A percentile compares a stretch with the other conserved stretches of the same genome.
phyloP scores from a whole-genome alignment of 768 basidiomycete genomes.

The Russula vinacea region DNA sequence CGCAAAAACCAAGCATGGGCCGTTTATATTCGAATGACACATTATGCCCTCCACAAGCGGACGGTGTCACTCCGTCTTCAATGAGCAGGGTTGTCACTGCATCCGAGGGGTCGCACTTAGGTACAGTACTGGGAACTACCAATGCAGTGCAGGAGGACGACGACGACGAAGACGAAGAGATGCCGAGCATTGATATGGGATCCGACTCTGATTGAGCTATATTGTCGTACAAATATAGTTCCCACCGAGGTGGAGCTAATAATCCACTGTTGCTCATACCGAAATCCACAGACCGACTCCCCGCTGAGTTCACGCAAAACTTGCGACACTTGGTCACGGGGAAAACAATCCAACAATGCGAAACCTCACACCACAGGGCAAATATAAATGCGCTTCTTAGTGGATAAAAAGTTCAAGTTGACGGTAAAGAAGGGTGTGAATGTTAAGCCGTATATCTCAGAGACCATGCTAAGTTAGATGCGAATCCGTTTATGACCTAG shows the following conservation, averaged over 20 bases:
- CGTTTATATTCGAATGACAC: not conserved
- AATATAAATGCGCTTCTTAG: not conserved
- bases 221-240: not conserved
- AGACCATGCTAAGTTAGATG: constrained; percentile 5
- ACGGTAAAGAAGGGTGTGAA: not conserved
- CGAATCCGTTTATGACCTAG: constrained; percentile 42
- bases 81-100: not conserved
- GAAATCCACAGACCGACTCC: too few relatives aligned
- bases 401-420: not conserved
- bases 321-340: too few relatives aligned
- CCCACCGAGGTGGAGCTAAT: too few relatives aligned
- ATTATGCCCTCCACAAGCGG: not conserved
- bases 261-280: too few relatives aligned
- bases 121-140: not conserved
- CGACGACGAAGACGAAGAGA: constrained; percentile 71
- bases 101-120: constrained; percentile 1
- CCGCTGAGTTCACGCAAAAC: too few relatives aligned
- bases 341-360: too few relatives aligned
- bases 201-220: constrained; percentile 70
- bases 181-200: constrained; percentile 73
- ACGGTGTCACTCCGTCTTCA: not conserved
- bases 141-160: constrained; percentile 40
- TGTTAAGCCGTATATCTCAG: not conserved
- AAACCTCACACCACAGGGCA: too few relatives aligned
- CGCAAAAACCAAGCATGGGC: not conserved